These are phyloP conservation scores for Termitomyces sp. DNA, from an alignment of 768 basidiomycete genomes.

Conservation along the genomic window DNA sequence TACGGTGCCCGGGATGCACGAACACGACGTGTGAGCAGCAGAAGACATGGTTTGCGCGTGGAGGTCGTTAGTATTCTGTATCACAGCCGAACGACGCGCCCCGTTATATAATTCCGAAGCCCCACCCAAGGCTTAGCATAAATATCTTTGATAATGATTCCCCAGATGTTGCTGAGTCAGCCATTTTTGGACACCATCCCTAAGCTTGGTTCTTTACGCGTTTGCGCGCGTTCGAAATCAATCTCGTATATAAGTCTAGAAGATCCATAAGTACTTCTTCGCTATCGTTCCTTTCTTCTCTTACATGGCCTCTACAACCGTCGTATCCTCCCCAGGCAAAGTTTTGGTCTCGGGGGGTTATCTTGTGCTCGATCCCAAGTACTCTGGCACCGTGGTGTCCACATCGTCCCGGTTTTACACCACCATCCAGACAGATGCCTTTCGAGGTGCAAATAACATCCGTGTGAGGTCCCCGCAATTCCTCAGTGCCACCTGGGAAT, in stretches of 20 bases:
- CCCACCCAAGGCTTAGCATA: neutral
- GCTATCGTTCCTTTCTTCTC: slow-evolving; percentile 5
- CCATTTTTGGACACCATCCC: neutral
- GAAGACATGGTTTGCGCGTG: slow-evolving; percentile 85
- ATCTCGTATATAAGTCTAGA: slow-evolving; percentile 7
- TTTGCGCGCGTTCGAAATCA: slow-evolving; percentile 2
- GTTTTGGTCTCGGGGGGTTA: slow-evolving; percentile 95
- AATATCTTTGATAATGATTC: neutral
- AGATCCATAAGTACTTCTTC: neutral
- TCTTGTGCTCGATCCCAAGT: slow-evolving; percentile 86
- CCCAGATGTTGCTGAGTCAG: slow-evolving; percentile 10
- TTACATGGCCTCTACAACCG: slow-evolving; percentile 48
- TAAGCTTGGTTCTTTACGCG: slow-evolving; percentile 6
- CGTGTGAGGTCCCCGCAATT: slow-evolving; percentile 91
- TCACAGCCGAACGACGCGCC: neutral
- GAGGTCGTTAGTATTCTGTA: slow-evolving; percentile 43
- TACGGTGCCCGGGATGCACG: slow-evolving; percentile 93
- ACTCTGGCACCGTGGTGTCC: slow-evolving; percentile 84
- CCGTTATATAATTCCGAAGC: slow-evolving; percentile 2
- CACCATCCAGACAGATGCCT: slow-evolving; percentile 42
- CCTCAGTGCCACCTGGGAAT: slow-evolving; percentile 71
- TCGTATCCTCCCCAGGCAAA: slow-evolving; percentile 92
- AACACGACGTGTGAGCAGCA: slow-evolving; percentile 83
- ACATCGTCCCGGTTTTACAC: slow-evolving; percentile 95
- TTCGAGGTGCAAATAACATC: slow-evolving; percentile 38